Evolutionary conservation across 768 basidiomycete genomes (phyloP), one percentile per base, ranked within the genome.

Genomic region (Pholiota conissans): DNA sequence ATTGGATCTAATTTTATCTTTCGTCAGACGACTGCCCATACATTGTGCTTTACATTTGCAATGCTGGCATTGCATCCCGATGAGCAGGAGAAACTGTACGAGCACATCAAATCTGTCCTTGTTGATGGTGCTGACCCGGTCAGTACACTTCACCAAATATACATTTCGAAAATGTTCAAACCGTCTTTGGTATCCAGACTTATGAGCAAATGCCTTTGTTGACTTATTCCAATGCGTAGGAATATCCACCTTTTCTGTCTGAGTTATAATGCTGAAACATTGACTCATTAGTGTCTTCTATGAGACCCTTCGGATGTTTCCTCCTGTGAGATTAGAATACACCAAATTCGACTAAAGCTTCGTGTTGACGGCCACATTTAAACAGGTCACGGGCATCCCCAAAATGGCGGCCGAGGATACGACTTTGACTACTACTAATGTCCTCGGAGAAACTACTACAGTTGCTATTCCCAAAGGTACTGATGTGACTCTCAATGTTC

Each of bases 371-470:
- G 18, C 16, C 26, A 45, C 16, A 45, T 55, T 62, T 46, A 56
- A 27, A 32, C 35, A 79, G 79, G 77, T 75, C 16, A 57, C 69
- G 6, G 64, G 49, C 3, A 69, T 84, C 13, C 80, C 81, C 5
- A 84, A 84, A 64, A 35, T 56, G 8, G 71, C 73, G 40, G 72
- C 74, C 0, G 79, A 83, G 61, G 82, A 84, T 52, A 80, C 81
- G 0, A 71, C 67, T n/a, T 62, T 78, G 28, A 63, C 67, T 3
- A 66, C 67, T 5, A 73, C 67, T 10, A 74, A 76, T 57, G 55
- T 59, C 3, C 62, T 71, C 10, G 82, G 80, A 22, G 74, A 77
- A 58, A 73, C 70, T 49, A 68, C 62, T 20, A 66, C 66, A 0
- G 65, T 84, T 6, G 72, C 73, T 10, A 67, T 83, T 40, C 81